These are phyloP conservation scores for Marasmius sp. DNA, from an alignment of 1,284 basidiomycete genomes.

Conservation along the genomic window DNA sequence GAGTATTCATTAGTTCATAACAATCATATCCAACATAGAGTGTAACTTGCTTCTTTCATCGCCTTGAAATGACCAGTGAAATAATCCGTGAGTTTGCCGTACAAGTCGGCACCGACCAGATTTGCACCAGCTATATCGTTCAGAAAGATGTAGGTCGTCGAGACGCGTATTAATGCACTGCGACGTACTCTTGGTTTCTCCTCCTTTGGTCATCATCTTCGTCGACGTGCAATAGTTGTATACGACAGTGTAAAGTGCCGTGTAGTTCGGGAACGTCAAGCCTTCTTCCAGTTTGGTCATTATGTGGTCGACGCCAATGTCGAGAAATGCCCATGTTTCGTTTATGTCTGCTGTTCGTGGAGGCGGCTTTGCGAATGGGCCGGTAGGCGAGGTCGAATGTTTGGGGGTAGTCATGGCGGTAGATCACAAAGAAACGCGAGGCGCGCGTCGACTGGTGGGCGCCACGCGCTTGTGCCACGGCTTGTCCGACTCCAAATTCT, in stretches of 20 bases:
- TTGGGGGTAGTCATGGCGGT: too few relatives aligned
- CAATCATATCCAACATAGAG: not conserved
- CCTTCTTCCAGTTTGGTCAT: conserved; percentile 88
- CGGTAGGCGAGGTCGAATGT: too few relatives aligned
- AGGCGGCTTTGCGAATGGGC: too few relatives aligned
- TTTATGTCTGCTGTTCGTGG: conserved; percentile 55
- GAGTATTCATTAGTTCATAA: not conserved
- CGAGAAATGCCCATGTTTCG: conserved; percentile 85
- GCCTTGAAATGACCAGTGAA: conserved; percentile 74
- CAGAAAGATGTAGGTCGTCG: conserved; percentile 14
- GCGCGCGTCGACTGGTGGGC: too few relatives aligned
- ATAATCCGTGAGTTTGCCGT: conserved; percentile 85
- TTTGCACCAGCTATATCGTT: conserved; percentile 75
- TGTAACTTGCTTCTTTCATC: conserved; percentile 63
- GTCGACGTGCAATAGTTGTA: conserved; percentile 97
- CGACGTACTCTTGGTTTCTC: conserved; percentile 31
- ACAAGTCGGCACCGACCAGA: conserved; percentile 90
- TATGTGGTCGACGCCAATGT: conserved; percentile 89
- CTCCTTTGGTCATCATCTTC: conserved; percentile 60
- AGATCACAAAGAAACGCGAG: too few relatives aligned
- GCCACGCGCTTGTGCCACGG: too few relatives aligned
- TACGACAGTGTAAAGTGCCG: conserved; percentile 88
- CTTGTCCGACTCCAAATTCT: too few relatives aligned
- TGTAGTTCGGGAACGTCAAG: conserved; percentile 77
- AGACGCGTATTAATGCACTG: conserved; percentile 34